Evolutionary conservation across 2,329 filamentous ascomycete species (phyloP), one percentile per base, ranked within the genome.

Genomic region (Diplodia sapinea): DNA sequence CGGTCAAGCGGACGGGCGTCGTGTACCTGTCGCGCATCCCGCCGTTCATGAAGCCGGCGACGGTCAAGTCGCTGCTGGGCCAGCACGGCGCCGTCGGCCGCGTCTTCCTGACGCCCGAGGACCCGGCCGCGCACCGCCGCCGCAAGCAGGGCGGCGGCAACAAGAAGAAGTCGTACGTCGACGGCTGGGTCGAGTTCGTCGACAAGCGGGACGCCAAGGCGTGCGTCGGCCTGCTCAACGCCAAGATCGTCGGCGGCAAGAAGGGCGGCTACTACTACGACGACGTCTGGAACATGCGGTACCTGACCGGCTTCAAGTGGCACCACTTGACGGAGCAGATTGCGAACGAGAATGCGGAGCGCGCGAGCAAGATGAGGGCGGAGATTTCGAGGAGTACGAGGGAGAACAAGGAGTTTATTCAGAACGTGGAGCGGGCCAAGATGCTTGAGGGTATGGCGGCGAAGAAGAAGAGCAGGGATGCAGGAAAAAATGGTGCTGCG

Each of bases 221-320:
- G n/a, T 89, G 87, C 0, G 91, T 89, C 61, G 90, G 92, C 71
- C 84, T 91, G 31, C 82, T 96, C 61, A 96, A 96, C 75, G 90
- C 90, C 51, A 87, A 86, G 70, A 91, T 86, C 13, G 91, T 95
- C 71, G 92, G 92, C 62, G 92, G 92, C 31, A 94, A 94, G 81
- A 96, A 96, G 81, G 86, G 91, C 13, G 87, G 86, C 59, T 93
- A 91, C 76, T 96, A 94, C 81, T 88, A 91, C 73, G 92, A 96
- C 76, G 92, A 96, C 77, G 85, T 96, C 54, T 96, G 92, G 92
- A 94, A 91, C 73, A 81, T 95, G 70, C 85, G 91, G 69, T 96
- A 96, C 75, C 81, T 96, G 70, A 90, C 87, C 70, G 91, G 91
- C 1, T 94, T 95, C 81, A 95, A 94, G 79, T 96, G 92, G 92